phyloP scores from a whole-genome alignment of 2,329 filamentous ascomycete species.

The Sordariomycetes sp. region DNA sequence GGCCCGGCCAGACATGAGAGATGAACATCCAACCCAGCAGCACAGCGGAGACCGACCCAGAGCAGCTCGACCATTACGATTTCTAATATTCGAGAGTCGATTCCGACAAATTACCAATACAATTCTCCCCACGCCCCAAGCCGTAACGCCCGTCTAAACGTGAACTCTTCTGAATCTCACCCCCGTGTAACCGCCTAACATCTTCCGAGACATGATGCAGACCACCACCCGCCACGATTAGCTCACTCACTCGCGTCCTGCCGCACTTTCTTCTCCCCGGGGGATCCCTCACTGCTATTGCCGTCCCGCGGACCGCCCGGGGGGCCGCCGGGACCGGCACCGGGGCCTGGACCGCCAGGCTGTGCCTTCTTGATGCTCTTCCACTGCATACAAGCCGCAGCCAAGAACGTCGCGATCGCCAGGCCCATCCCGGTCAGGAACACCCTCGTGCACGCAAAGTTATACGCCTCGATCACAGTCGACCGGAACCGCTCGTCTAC shows the following conservation, averaged over 20 bases:
- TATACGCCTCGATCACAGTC: constrained; percentile 53
- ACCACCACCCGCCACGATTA: background rate
- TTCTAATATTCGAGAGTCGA: no score
- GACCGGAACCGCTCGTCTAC: constrained; percentile 38
- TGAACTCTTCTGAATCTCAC: background rate
- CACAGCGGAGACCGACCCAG: background rate
- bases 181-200: background rate
- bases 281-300: background rate
- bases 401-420: constrained; percentile 42
- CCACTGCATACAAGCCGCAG: constrained; percentile 53
- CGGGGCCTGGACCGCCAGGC: background rate
- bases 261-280: background rate
- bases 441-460: constrained; percentile 48
- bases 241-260: background rate
- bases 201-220: background rate
- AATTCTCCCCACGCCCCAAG: background rate
- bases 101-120: background rate
- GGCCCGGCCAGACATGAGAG: background rate
- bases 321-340: background rate
- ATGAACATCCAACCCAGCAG: background rate
- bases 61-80: no score
- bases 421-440: constrained; percentile 53
- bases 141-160: background rate
- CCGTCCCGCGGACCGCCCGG: background rate
- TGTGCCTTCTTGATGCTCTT: constrained; percentile 49